These are phyloP conservation scores for Zoysia japonica DNA, from an alignment of 176 grass and related monocot genomes.

Conservation along the genomic window DNA sequence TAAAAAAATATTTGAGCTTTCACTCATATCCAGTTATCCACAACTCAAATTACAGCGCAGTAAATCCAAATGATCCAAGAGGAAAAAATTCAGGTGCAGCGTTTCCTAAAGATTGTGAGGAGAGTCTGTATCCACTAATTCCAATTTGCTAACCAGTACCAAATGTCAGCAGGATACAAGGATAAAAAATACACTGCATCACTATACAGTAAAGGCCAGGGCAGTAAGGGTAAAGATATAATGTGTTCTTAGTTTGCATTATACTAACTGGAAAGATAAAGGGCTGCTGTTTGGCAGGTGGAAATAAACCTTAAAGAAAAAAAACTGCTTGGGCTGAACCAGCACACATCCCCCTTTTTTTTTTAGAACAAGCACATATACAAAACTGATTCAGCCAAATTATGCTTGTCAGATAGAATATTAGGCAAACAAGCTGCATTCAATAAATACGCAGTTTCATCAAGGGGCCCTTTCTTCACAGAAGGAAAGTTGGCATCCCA, in stretches of 20 bases:
- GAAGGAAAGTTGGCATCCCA: neutral
- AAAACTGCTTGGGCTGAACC: neutral
- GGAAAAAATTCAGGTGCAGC: neutral
- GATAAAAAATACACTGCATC: neutral
- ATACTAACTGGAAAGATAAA: neutral
- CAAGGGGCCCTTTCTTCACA: neutral
- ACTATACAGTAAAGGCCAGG: neutral
- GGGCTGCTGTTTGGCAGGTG: neutral
- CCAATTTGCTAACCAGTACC: neutral
- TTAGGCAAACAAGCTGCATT: neutral
- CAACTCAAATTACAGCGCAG: neutral
- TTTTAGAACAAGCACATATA: neutral
- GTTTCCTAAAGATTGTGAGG: neutral
- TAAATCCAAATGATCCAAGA: neutral
- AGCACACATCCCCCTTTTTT: neutral
- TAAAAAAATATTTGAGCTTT: neutral
- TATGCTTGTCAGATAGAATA: neutral
- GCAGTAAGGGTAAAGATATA: neutral
- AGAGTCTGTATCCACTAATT: neutral
- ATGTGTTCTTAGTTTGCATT: neutral
- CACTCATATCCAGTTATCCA: neutral
- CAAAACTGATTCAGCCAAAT: neutral
- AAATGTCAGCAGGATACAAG: neutral
- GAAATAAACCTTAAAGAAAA: conserved; percentile 16
- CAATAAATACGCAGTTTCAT: neutral